A percentile compares a stretch with the other conserved stretches of the same genome.
Evolutionary conservation across 2,329 filamentous ascomycete genomes (phyloP).

Genomic region (Rutstroemia sp.): DNA sequence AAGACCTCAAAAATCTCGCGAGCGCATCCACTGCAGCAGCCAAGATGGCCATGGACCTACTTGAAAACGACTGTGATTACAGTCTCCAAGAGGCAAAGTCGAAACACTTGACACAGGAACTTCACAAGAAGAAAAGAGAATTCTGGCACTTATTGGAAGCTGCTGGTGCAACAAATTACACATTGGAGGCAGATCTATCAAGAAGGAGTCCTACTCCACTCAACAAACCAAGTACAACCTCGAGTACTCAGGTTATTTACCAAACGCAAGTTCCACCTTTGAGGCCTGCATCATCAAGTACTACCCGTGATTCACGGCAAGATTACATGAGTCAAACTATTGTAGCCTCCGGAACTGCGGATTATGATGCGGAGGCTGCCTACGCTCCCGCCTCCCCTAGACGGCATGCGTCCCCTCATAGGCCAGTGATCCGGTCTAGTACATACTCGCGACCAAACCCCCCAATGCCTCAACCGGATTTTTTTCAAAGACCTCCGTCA

Average conservation of each 20-base stretch:
- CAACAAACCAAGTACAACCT: slow-evolving; percentile 16
- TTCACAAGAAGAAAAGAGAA: slow-evolving; percentile 22
- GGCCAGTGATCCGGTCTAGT: background rate
- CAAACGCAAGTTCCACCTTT: slow-evolving; percentile 19
- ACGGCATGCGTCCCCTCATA: background rate
- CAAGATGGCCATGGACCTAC: slow-evolving; percentile 1
- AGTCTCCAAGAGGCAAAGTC: slow-evolving; percentile 18
- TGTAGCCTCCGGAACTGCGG: background rate
- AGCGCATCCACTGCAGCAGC: background rate
- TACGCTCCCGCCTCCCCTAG: background rate
- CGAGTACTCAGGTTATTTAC: slow-evolving; percentile 25
- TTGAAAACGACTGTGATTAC: slow-evolving; percentile 18
- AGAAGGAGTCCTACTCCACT: slow-evolving; percentile 10
- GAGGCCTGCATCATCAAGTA: background rate
- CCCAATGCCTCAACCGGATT: background rate
- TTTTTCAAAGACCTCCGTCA: slow-evolving; percentile 14
- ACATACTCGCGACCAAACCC: background rate
- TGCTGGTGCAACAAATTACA: slow-evolving; percentile 26
- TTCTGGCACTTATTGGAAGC: slow-evolving; percentile 18
- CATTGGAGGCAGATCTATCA: slow-evolving; percentile 16
- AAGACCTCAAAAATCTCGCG: background rate
- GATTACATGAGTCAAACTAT: background rate
- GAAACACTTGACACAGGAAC: slow-evolving; percentile 15
- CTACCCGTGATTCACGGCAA: background rate
- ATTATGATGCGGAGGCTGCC: background rate